Percentiles rank a stretch among this genome's conserved stretches.
Conservation (phyloP, 345 rosid genomes). For the Cochlearia excelsa region DNA sequence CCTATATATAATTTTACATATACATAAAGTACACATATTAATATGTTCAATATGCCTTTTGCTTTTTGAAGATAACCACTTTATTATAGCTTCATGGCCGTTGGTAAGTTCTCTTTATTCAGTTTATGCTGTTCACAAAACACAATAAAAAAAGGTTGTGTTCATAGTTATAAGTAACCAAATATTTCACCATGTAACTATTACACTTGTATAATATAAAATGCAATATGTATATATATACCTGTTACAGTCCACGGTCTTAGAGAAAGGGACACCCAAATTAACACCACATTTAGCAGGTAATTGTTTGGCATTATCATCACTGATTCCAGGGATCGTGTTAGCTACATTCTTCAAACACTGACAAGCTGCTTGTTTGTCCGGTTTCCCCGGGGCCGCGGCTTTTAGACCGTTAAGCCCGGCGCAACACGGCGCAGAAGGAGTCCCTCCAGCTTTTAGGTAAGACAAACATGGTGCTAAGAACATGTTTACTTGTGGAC, state of each 20-base stretch:
- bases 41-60: constrained; percentile 2
- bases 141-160: not conserved
- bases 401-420: constrained; percentile 31
- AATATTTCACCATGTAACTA: no score
- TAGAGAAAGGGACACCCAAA: constrained; percentile 37
- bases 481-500: constrained; percentile 31
- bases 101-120: constrained; percentile 13
- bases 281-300: constrained; percentile 34
- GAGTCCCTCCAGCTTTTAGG: constrained; percentile 26
- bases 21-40: not conserved
- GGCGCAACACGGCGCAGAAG: constrained; percentile 23
- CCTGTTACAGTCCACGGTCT: constrained; percentile 33
- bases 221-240: not conserved
- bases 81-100: constrained; percentile 19
- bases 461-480: constrained; percentile 34
- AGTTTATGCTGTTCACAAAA: constrained; percentile 31
- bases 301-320: constrained; percentile 31
- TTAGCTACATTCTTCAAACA: constrained; percentile 34
- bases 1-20: constrained; percentile 9
- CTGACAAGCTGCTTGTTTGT: constrained; percentile 30
- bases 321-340: constrained; percentile 26
- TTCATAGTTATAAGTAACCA: no score
- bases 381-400: constrained; percentile 25
- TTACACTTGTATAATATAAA: no score
- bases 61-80: constrained; percentile 8